Evolutionary conservation across 495 filamentous ascomycete genomes (phyloP).

Genomic region (Penicillium cataractarum): DNA sequence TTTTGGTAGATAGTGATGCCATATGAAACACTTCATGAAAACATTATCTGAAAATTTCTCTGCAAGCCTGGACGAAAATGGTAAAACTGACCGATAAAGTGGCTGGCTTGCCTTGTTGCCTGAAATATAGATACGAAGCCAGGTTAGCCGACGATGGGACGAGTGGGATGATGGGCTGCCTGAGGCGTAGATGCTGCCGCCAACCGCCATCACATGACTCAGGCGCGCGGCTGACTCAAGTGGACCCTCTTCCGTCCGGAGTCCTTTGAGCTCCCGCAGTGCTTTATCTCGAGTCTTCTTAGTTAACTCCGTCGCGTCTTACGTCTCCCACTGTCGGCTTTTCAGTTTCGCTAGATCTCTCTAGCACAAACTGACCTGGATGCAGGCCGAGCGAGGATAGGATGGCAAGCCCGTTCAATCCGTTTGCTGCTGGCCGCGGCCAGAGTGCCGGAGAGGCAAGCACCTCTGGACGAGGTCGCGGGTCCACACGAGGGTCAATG

Average conservation of each 20-base stretch:
- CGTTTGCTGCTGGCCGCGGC: slow-evolving; percentile 34
- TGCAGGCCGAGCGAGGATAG: slow-evolving; percentile 35
- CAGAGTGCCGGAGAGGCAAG: slow-evolving; percentile 15
- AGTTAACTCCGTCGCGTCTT: slow-evolving; percentile 6
- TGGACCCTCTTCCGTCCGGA: slow-evolving; percentile 15
- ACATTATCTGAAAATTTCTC: neutral
- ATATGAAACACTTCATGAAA: slow-evolving; percentile 4
- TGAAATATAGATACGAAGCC: neutral
- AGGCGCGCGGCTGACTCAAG: slow-evolving; percentile 18
- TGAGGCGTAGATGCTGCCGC: neutral
- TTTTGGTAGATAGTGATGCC: slow-evolving; percentile 18
- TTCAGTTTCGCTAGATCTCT: slow-evolving; percentile 3
- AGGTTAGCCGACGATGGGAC: no score
- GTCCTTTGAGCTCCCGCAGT: slow-evolving; percentile 18
- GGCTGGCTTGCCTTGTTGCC: neutral
- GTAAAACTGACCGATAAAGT: no score
- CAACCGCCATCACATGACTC: slow-evolving; percentile 1
- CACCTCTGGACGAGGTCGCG: slow-evolving; percentile 33
- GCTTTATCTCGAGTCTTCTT: slow-evolving; percentile 10
- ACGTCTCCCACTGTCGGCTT: neutral
- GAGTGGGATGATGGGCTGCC: neutral
- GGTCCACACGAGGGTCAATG: slow-evolving; percentile 25
- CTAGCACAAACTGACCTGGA: slow-evolving; percentile 25
- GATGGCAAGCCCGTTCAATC: slow-evolving; percentile 45
- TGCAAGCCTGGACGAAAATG: no score